Base-by-base conservation (phyloP, 176 grass and related monocot species). In the Zoysia pacifica region DNA sequence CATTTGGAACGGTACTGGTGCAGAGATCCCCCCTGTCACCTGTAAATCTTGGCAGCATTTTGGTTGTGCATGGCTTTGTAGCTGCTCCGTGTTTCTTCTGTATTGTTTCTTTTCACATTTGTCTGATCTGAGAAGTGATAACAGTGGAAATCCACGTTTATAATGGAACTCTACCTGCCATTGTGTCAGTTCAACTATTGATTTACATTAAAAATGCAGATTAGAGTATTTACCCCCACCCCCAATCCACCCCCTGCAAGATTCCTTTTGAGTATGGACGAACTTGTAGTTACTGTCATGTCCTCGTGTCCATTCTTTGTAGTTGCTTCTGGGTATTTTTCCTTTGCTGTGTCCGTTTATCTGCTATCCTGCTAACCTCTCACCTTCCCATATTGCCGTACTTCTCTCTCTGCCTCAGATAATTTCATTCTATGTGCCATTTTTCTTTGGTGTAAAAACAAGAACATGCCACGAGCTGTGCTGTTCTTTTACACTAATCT, bases 1-100 rank as follows among this genome's bases (percentile, higher is more conserved):
- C 48, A 14, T 76, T 85, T 89, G 77, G 77, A 58, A 61, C 5
- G 43, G 59, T 50, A 37, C 37, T 70, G 44, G 48, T 51, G 66
- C 82, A 46, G 82, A 81, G 77, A 77, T 85, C 81, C 28, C 82
- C 72, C 77, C 53, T 77, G 82, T 77, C 58, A 47, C 4, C 59
- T 72, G 38, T 60, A 65, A 72, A 87, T 73, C 39, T 15, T 67
- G 14, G 48, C 65, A 72, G 62, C 67, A 88, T 68, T 79, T 73
- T 70, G 47, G 65, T 41, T n/a, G 36, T 68, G 43, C 18, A 67
- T 78, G 79, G 16, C 11, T 56, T 82, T 58, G 53, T 84, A 18
- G 42, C 69, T 79, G 10, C 50, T 44, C 42, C 8, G 67, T 73
- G 62, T 67, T 79, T 74, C 43, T 69, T 81, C 58, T 54, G 53